Evolutionary conservation across 1,139 yeast genomes (phyloP), one percentile per base, ranked within the genome.

Genomic region (Pichia sp.): DNA sequence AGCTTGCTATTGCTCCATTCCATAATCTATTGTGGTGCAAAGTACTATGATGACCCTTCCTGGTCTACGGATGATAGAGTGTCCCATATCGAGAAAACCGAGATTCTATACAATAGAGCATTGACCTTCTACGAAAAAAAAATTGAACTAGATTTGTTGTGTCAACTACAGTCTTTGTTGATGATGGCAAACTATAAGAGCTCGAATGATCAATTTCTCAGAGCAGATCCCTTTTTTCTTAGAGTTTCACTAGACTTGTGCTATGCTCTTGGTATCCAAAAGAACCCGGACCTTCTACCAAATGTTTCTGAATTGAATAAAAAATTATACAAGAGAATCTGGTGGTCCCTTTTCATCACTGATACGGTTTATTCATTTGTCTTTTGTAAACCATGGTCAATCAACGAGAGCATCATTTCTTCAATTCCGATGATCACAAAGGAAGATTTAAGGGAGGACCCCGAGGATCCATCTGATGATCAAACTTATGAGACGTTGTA

Each of bases 211-310:
- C 17, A 55, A 14, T 56, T 56, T 43, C 34, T 61, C 7, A 62
- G 55, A 50, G 55, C 57, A 27, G 58, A 57, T 16, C 61, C 55
- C 44, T 40, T 53, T 30, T 58, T 58, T 47, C 52, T 60, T 20
- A 63, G 61, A 42, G 40, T 56, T 17, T 64, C 66, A 3, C 45
- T 65, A 2, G 58, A 63, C 10, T 53, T 59, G 17, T 92, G 93
- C 2, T 91, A 86, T 65, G 87, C 90, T 3, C 79, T 84, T 65
- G 95, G 95, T 1, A 74, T 87, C 61, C 93, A 88, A 67, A 76
- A 90, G 61, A 58, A 59, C 44, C 59, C 55, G 10, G 69, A 68
- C 44, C 61, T 63, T 12, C 58, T 67, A 7, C 62, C 63, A 17
- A 54, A 54, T 3, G 64, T 74, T 58, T 62, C 74, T 16, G 61